Evolutionary conservation across 352 stramenopile genomes (phyloP).

Genomic region (Plasmopara halstedii): DNA sequence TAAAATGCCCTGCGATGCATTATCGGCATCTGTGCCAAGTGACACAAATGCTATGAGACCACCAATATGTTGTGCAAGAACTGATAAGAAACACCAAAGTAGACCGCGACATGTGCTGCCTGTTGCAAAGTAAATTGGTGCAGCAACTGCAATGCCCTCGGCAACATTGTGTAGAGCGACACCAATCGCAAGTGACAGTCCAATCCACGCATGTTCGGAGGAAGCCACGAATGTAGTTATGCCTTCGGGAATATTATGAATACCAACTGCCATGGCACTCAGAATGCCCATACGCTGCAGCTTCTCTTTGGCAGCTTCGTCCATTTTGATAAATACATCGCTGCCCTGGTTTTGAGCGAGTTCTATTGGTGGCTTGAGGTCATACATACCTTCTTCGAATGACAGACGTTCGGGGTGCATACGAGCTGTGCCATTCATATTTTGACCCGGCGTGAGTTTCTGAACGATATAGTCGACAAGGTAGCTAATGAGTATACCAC

Average conservation of each 20-base stretch:
- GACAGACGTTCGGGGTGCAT: conserved; percentile 25
- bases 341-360: conserved; percentile 38
- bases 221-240: conserved; percentile 92
- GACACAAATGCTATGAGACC: conserved; percentile 83
- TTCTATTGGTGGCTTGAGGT: conserved; percentile 46
- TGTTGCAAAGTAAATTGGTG: conserved; percentile 97
- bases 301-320: conserved; percentile 33
- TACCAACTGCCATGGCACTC: conserved; percentile 89
- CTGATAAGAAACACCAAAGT: conserved; percentile 88
- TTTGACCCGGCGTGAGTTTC: conserved; percentile 7
- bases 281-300: conserved; percentile 88
- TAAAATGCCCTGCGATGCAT: conserved; percentile 71
- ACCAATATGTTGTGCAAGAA: conserved; percentile 86
- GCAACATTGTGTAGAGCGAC: conserved; percentile 96
- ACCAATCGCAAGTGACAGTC: conserved; percentile 85
- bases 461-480: conserved; percentile 30
- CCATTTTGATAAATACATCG: conserved; percentile 31
- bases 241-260: conserved; percentile 97
- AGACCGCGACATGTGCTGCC: conserved; percentile 91
- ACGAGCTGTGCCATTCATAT: conserved; percentile 28
- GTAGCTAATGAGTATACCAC: conserved; percentile 63
- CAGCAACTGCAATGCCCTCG: conserved; percentile 92
- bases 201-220: conserved; percentile 79
- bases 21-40: conserved; percentile 70
- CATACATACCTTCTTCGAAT: conserved; percentile 28